Base-by-base conservation (phyloP, 164 flowering plant genomes). In the Amborella trichopoda region DNA sequence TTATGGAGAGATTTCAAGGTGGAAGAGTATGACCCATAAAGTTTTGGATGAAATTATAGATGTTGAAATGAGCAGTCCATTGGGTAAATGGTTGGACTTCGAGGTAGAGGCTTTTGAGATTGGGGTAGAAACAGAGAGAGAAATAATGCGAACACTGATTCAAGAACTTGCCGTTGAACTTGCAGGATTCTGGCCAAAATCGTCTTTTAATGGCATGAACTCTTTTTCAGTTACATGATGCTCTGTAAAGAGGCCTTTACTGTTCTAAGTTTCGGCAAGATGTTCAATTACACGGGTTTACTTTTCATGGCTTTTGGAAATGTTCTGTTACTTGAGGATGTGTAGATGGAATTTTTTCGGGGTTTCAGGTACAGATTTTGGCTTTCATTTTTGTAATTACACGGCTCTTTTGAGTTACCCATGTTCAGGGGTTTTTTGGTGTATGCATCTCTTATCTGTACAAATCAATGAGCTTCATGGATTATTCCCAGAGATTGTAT, bases 31-130 rank as follows among this genome's bases (percentile, higher is more conserved):
- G 24, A 68, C 67, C 19, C 76, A 77, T 40, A 72, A 52, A 62
- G n/a, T 51, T 2, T 56, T 64, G 0, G 95, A 89, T 34, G 85
- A 82, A 64, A 50, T 82, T 34, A 63, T 82, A 18, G 90, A 84
- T 16, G 56, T 61, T 65, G 97, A 84, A n/a, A 68, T 80, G 85
- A 74, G 78, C 48, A 65, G 58, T 55, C 60, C 78, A 0, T 55
- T 70, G 50, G 80, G 76, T 13, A 74, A 75, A 53, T 89, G 97
- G 95, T 68, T 70, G 1, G 72, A 70, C 43, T 84, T 74, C 61
- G 78, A 80, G 46, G 40, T 57, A 8, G 97, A 80, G 61, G 71
- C 59, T 14, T 69, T 67, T 45, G 84, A 82, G 54, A 34, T 43
- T 10, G 77, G 80, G 14, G 23, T 46, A 13, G 69, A 69, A 27